Base-by-base conservation (phyloP, 345 rosid genomes). In the Salix exigua region DNA sequence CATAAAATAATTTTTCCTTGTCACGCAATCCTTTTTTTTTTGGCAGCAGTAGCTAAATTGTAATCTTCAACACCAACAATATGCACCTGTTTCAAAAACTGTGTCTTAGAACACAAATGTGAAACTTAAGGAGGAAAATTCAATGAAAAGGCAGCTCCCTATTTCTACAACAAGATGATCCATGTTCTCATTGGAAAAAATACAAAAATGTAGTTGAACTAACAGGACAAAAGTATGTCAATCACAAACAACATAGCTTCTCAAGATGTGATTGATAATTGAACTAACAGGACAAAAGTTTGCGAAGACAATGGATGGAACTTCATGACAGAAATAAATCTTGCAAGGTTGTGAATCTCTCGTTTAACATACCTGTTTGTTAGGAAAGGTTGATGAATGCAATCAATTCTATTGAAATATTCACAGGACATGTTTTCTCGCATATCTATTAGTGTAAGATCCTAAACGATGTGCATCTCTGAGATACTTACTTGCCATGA, bases 11-110 rank as follows among this genome's bases (percentile, higher is more conserved):
- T 78, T 89, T 93, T 78, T 96, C 99, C 84, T 84, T 96, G 87
- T 93, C 98, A 31, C 92, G 90, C 78, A 96, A 85, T 28, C 94
- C 93, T 18, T 82, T 91, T 96, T 83, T 89, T 91, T 81, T 96
- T 93, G 74, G 88, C 89, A 78, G 92, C 90, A 74, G 99, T 93
- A 76, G 92, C 90, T 84, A 96, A 83, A 80, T 89, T 77, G 74
- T 84, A 89, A 82, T 96, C 99, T 46, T 97, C 99, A 85, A 96
- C 99, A 80, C 99, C 99, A 79, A 98, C 97, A 80, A 96, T 91
- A 85, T 96, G 99, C 51, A 96, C 93, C 99, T 96, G 86, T 78
- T 80, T 73, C 72, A 66, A 48, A 80, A 61, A 65, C 44, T 14
- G 65, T 23, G 37, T 7, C 70, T 71, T 40, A 62, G 73, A 77